Base-by-base conservation (phyloP, 148 eudicot genomes). In the Pouteria glomerata region DNA sequence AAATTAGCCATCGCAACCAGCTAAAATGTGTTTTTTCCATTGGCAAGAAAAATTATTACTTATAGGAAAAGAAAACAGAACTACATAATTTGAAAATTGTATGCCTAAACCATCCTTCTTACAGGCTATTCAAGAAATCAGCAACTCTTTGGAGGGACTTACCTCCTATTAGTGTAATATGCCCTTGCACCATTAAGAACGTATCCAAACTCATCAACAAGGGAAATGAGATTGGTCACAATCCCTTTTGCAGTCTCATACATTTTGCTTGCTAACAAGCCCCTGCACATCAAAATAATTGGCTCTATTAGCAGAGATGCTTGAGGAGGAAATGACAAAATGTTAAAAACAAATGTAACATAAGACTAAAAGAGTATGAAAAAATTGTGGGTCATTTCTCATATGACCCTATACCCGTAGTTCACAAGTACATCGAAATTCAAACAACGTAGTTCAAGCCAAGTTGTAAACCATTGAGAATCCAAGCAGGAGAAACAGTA, bases 121-220 rank as follows among this genome's bases (percentile, higher is more conserved):
- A 11, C 3, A 64, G 18, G 16, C 2, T 16, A 11, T 3, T 15
- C 51, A 41, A 64, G 29, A 24, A 34, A 34, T 11, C 18, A 71
- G 29, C 26, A 53, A n/a, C 27, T 56, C 35, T 12, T 6, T 35
- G 21, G 30, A 62, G 31, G 66, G 15, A 27, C 57, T 74, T 82
- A 85, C 98, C 97, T 95, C 68, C 97, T 77, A 63, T 95, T 95
- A 30, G 90, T 91, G 85, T 95, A 91, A 75, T 95, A 95, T 52
- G 84, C 84, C 76, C 98, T 88, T 15, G 98, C 98, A 73, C 98
- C 97, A 72, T 95, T 95, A 66, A 89, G 91, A 27, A 91, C 96
- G 76, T 81, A 76, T 14, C 97, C 98, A 77, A 78, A 88, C 62
- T 82, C 77, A 71, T 95, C 87, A n/a, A 86, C 82, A 37, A 95